These are phyloP conservation scores for Fistulifera pelliculosa DNA, from an alignment of 108 stramenopile genomes.

Conservation along the genomic window DNA sequence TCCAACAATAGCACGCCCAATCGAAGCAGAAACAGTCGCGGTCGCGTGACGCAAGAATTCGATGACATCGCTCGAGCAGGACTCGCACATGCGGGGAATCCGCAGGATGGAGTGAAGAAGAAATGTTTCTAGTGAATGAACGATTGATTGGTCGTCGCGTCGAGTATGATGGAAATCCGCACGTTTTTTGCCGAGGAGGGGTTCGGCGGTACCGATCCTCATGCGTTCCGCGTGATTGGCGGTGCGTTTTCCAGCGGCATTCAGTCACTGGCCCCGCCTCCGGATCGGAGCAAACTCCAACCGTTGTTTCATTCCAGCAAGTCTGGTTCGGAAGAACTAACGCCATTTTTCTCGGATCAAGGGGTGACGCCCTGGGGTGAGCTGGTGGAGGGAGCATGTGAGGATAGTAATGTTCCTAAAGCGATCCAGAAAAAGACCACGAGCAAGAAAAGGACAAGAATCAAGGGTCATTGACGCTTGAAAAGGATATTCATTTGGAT, in stretches of 20 bases:
- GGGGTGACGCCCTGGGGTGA: conserved; percentile 82
- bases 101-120: conserved; percentile 73
- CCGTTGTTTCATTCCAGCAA: conserved; percentile 20
- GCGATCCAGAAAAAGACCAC: not conserved
- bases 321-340: conserved; percentile 15
- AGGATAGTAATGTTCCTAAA: not conserved
- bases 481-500: conserved; percentile 10
- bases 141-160: conserved; percentile 52
- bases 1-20: not conserved
- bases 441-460: conserved; percentile 4
- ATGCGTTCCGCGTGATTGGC: conserved; percentile 80
- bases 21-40: conserved; percentile 3
- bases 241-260: conserved; percentile 37
- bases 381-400: conserved; percentile 21
- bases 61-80: conserved; percentile 50
- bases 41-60: conserved; percentile 16
- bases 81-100: conserved; percentile 44
- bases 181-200: conserved; percentile 76
- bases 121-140: conserved; percentile 81
- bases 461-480: conserved; percentile 25
- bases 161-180: conserved; percentile 82
- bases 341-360: conserved; percentile 68
- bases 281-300: conserved; percentile 18
- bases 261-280: conserved; percentile 21
- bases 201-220: conserved; percentile 60